These are phyloP conservation scores for Rhododendron ovatum DNA, from an alignment of 148 eudicot genomes.

Conservation along the genomic window DNA sequence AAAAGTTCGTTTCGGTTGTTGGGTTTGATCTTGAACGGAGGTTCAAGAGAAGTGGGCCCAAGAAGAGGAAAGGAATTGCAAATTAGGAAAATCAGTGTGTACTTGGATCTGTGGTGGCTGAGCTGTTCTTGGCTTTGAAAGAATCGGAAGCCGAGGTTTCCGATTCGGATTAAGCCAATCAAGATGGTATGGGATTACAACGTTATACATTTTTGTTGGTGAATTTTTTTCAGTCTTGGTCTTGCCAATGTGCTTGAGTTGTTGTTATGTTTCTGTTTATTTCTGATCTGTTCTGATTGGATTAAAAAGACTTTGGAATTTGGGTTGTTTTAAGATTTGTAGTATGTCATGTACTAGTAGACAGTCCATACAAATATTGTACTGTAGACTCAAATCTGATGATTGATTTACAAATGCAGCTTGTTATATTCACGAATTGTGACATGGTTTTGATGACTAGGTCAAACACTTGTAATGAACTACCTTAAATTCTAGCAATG, in stretches of 20 bases:
- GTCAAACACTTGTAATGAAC: not conserved
- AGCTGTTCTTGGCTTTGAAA: not conserved
- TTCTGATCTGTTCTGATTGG: conserved; percentile 32
- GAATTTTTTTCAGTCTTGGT: not conserved
- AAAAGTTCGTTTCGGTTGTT: not conserved
- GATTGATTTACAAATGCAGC: not conserved
- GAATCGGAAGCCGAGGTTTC: conserved; percentile 20
- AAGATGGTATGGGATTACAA: conserved; percentile 35
- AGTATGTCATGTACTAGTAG: not conserved
- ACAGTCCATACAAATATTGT: not conserved
- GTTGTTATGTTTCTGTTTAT: conserved; percentile 6
- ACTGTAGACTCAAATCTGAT: not conserved
- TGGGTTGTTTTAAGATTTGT: not conserved
- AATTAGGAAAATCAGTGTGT: conserved; percentile 15
- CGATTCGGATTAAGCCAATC: conserved; percentile 38
- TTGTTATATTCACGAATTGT: not conserved
- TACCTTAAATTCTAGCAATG: not conserved
- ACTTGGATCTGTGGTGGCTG: conserved; percentile 6
- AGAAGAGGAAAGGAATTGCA: not conserved
- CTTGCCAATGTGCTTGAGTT: conserved; percentile 4
- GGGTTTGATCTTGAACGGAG: not conserved
- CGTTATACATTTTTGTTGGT: not conserved
- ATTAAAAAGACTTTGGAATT: not conserved
- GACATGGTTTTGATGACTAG: not conserved
- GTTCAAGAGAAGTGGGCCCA: not conserved